Percentiles rank a stretch among this genome's conserved stretches.
phyloP scores from a whole-genome alignment of 1,284 basidiomycete genomes.

The Peniophora sp. region DNA sequence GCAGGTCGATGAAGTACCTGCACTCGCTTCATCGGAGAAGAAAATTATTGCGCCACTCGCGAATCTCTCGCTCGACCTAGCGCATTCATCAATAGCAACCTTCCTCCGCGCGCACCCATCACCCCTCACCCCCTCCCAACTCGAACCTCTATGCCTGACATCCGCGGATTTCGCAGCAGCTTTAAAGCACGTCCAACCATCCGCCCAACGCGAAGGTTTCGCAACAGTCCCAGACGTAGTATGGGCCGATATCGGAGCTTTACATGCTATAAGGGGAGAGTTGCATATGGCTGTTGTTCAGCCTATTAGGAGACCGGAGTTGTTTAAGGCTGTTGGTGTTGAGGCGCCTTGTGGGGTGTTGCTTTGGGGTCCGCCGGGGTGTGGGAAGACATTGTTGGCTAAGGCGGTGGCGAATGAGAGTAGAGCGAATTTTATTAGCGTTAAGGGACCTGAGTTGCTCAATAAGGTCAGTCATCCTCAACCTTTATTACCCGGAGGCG shows the following conservation, averaged over 20 bases:
- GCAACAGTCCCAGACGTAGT: conserved; percentile 94
- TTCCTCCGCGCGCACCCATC: conserved; percentile 84
- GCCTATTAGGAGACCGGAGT: conserved; percentile 84
- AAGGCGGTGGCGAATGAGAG: conserved; percentile 70
- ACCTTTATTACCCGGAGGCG: not conserved
- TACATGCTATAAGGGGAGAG: conserved; percentile 82
- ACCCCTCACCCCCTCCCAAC: conserved; percentile 71
- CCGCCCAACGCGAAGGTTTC: conserved; percentile 96
- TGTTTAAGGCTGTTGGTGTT: conserved; percentile 85
- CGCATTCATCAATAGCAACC: conserved; percentile 70
- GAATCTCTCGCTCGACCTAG: conserved; percentile 29
- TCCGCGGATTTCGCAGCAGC: conserved; percentile 75
- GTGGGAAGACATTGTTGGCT: conserved; percentile 78
- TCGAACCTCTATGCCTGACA: conserved; percentile 75
- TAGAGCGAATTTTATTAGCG: conserved; percentile 92
- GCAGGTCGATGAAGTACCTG: conserved; percentile 35
- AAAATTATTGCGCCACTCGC: conserved; percentile 31
- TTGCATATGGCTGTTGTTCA: conserved; percentile 97
- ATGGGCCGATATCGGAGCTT: conserved; percentile 93
- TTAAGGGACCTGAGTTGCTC: conserved; percentile 93
- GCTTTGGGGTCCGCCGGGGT: conserved; percentile 98
- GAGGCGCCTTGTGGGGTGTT: conserved; percentile 86
- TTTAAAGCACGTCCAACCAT: conserved; percentile 85
- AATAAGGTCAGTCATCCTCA: conserved; percentile 76
- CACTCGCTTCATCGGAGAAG: conserved; percentile 8